phyloP scores from a whole-genome alignment of 2,329 filamentous ascomycete species.

The Cryphonectria japonica region DNA sequence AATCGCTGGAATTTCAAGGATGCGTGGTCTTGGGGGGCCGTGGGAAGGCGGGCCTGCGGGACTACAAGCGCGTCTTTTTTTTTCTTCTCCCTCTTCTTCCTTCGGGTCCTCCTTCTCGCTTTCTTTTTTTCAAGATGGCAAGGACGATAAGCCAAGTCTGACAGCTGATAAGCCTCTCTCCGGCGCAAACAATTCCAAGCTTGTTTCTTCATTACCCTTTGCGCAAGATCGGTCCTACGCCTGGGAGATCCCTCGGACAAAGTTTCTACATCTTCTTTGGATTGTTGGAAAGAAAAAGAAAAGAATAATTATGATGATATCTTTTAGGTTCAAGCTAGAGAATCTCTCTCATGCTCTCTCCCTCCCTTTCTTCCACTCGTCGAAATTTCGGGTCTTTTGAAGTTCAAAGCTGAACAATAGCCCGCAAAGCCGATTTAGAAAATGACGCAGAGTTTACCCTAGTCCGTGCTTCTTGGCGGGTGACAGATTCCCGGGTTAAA shows the following conservation, averaged over 20 bases:
- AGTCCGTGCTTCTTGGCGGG: neutral
- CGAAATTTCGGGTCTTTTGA: neutral
- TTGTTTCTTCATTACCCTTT: neutral
- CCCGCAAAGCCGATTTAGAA: neutral
- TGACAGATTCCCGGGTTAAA: neutral
- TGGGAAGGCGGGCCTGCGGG: conserved; percentile 1
- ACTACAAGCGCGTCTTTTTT: conserved; percentile 27
- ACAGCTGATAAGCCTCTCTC: neutral
- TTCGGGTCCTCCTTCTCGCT: neutral
- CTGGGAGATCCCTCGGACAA: neutral
- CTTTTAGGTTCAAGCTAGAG: neutral
- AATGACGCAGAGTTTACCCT: neutral
- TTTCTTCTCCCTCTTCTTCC: neutral
- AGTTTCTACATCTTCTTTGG: neutral
- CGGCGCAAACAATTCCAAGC: neutral
- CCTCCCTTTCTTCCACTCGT: neutral
- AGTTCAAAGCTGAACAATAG: neutral
- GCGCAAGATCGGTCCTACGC: neutral
- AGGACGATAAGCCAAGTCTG: neutral
- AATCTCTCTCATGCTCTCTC: neutral
- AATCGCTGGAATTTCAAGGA: conserved; percentile 20
- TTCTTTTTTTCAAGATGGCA: neutral
- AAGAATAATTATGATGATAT: neutral
- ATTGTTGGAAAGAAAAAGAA: too few species aligned
- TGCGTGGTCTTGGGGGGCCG: conserved; percentile 12